Evolutionary conservation across 2,329 filamentous ascomycete species (phyloP), one percentile per base, ranked within the genome.

Genomic region (Orbilia quercus): DNA sequence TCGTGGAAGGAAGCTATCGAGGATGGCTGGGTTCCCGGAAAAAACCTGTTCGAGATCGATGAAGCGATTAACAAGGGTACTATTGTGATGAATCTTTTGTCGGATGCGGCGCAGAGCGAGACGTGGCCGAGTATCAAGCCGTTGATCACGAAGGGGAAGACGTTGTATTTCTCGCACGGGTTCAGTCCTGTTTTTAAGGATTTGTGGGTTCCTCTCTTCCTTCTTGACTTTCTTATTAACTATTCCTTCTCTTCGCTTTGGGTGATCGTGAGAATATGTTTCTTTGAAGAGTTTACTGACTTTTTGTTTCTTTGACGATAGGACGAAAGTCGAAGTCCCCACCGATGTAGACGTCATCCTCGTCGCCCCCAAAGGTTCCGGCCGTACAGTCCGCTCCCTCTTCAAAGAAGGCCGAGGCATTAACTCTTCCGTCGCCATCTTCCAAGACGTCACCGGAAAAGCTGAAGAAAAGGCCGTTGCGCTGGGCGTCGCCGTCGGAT

Each of bases 171-270:
- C 89, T 98, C 95, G 79, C 95, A 99, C 89, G 95, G 95, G 81
- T 99, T 99, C 91, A 98, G 95, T 76, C 95, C 95, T 82, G 93
- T 99, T 84, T 99, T 99, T 91, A 97, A 97, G 88, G 90, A 96
- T 83, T 89, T 95, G 67, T 72, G 40, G 2, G 67, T 65, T 3
- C 7, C 9, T 20, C 22, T 28, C 16, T 40, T 25, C 9, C n/a
- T 63, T n/a, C n/a, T n/a, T n/a, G n/a, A n/a, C n/a, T n/a, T n/a
- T n/a, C n/a, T n/a, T n/a, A n/a, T n/a, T n/a, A n/a, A n/a, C n/a
- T n/a, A n/a, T n/a, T n/a, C 31, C 31, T 12, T 34, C 31, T 12
- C 31, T 12, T n/a, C n/a, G n/a, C n/a, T n/a, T n/a, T n/a, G n/a
- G n/a, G n/a, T n/a, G n/a, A n/a, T n/a, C n/a, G n/a, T n/a, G n/a